Evolutionary conservation across 257 asterid species (phyloP).

Genomic region (Solanum microdontum): DNA sequence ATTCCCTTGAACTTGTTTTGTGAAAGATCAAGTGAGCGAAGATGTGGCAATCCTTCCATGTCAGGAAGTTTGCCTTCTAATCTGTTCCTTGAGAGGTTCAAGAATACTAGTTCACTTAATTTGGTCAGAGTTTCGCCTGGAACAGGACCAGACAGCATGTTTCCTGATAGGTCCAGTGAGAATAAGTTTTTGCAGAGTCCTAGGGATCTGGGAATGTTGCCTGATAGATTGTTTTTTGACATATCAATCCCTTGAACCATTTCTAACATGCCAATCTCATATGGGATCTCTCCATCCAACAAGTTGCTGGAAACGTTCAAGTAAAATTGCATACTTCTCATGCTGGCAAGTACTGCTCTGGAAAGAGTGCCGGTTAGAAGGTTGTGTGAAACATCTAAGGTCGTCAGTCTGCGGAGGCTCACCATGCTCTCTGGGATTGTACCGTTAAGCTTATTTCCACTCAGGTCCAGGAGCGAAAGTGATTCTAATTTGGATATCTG

Average conservation of each 20-base stretch:
- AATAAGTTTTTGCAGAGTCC: constrained; percentile 46
- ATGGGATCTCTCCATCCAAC: constrained; percentile 46
- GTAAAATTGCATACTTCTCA: constrained; percentile 52
- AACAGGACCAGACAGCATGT: constrained; percentile 39
- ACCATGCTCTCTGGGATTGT: constrained; percentile 38
- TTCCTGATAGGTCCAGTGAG: constrained; percentile 51
- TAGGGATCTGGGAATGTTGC: constrained; percentile 40
- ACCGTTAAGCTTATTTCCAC: constrained; percentile 60
- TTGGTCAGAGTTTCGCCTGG: constrained; percentile 26
- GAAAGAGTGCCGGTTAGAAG: constrained; percentile 42
- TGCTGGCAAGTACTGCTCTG: constrained; percentile 26
- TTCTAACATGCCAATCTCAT: constrained; percentile 42
- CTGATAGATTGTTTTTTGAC: constrained; percentile 53
- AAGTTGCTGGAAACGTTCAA: constrained; percentile 58
- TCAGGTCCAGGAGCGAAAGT: constrained; percentile 48
- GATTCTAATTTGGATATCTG: constrained; percentile 32
- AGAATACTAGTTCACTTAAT: constrained; percentile 22
- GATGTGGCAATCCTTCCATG: constrained; percentile 21
- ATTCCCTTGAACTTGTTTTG: constrained; percentile 51
- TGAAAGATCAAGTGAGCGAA: constrained; percentile 50
- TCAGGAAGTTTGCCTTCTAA: constrained; percentile 50
- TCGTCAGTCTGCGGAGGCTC: constrained; percentile 23
- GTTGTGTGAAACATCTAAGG: constrained; percentile 57
- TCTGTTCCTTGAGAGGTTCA: constrained; percentile 59
- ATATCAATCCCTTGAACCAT: constrained; percentile 73